Base-by-base conservation (phyloP, 2,329 filamentous ascomycete genomes). In the Botrytis cinerea region DNA sequence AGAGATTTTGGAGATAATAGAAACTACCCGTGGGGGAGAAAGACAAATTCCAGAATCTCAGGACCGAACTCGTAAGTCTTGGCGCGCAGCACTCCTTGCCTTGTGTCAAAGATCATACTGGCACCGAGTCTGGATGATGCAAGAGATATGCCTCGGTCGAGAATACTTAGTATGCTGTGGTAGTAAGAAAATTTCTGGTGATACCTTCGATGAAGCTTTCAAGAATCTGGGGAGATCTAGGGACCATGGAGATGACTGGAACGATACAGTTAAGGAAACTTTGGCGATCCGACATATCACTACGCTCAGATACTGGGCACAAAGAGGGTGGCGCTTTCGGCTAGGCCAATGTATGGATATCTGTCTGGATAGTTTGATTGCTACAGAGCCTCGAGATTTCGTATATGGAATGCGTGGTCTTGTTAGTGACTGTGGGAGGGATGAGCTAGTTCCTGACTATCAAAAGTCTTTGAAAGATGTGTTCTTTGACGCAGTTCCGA, bases 341-440 rank as follows among this genome's bases (percentile, higher is more conserved):
- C 22, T 61, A 35, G 59, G 59, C 12, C 59, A 61, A 35, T 60
- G 32, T 20, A 20, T 61, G 22, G 38, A 61, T 16, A 40, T 38
- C 16, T 61, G 35, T 25, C 10, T 61, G 32, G 59, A 61, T 61
- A n/a, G 12, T 40, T n/a, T 61, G 20, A 40, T 61, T 38, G 59
- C 59, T 8, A 60, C 35, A 25, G 35, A 61, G 22, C 59, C 59
- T 61, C 32, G 59, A 40, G 59, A 40, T 4, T 61, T 61, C 16
- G 35, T 61, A 61, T 38, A 61, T 61, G 59, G 35, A 61, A 61
- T 38, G 40, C 35, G 35, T 61, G 59, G 59, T 61, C 4, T 61
- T 61, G 4, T n/a, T 40, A 61, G 59, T 61, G 59, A 61, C 35
- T 61, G 59, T 40, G 57, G 12, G 5, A 61, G 25, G n/a, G 59